Evolutionary conservation across 78 protist species (phyloP).

Genomic region (Cyanophora paradoxa): DNA sequence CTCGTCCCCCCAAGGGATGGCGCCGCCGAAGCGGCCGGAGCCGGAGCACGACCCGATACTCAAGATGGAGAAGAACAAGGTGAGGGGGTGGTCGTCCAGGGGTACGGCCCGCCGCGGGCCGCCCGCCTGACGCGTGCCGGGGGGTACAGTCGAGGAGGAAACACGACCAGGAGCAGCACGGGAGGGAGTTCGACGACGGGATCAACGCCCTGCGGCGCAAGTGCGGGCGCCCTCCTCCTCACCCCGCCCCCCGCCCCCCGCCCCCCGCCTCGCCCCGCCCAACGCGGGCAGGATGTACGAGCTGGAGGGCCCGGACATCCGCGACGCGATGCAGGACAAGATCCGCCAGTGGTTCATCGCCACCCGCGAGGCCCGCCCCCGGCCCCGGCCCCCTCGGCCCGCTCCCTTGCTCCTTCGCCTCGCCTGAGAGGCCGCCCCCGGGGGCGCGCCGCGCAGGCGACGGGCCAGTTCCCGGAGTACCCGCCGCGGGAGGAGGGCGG

Average conservation of each 20-base stretch:
- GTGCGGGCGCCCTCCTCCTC: not conserved
- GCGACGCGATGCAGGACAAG: slow-evolving; percentile 45
- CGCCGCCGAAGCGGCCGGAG: not conserved
- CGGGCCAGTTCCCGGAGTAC: slow-evolving; percentile 26
- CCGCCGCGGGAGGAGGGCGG: slow-evolving; percentile 53
- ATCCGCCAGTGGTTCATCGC: slow-evolving; percentile 33
- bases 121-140: not conserved
- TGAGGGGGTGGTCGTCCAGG: slow-evolving; percentile 4
- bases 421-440: not conserved
- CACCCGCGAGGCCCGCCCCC: not conserved
- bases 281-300: slow-evolving; percentile 23
- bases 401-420: not conserved
- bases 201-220: not conserved
- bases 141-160: not conserved
- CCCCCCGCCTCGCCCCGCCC: no score
- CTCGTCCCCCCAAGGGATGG: not conserved
- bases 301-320: slow-evolving; percentile 46
- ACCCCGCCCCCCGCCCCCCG: no score
- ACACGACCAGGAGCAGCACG: slow-evolving; percentile 8
- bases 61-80: not conserved
- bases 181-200: slow-evolving; percentile 1
- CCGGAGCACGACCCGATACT: not conserved
- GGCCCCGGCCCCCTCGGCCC: not conserved
- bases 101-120: not conserved
- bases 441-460: not conserved